Conservation (phyloP, 805 yeast species). For the Debaryomyces hansenii region DNA sequence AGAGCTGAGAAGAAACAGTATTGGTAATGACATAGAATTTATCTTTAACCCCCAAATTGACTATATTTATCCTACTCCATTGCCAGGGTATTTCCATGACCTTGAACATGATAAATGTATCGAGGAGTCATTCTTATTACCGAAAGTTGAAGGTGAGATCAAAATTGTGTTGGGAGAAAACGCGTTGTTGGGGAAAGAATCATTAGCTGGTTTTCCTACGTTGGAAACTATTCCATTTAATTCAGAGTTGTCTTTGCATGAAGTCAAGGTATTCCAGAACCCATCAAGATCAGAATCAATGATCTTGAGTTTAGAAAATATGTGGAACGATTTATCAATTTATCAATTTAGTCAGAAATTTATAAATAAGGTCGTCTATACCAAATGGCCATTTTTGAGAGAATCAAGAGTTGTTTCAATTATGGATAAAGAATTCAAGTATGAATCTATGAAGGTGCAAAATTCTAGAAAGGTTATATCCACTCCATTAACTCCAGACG, state of each 20-base stretch:
- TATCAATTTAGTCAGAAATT: slow-evolving; percentile 67
- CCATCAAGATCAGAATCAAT: slow-evolving; percentile 84
- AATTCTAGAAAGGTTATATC: slow-evolving; percentile 23
- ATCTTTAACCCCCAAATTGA: slow-evolving; percentile 75
- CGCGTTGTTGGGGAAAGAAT: slow-evolving; percentile 66
- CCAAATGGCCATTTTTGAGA: slow-evolving; percentile 87
- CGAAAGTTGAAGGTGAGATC: slow-evolving; percentile 44
- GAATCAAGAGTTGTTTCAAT: slow-evolving; percentile 74
- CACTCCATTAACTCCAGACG: slow-evolving; percentile 41
- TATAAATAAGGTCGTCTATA: slow-evolving; percentile 63
- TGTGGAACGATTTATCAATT: slow-evolving; percentile 53
- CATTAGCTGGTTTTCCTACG: slow-evolving; percentile 90
- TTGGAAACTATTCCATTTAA: slow-evolving; percentile 67
- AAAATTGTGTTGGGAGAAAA: slow-evolving; percentile 62
- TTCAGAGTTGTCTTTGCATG: slow-evolving; percentile 54
- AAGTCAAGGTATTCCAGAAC: slow-evolving; percentile 76
- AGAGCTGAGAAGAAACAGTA: slow-evolving; percentile 71
- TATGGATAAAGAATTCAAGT: slow-evolving; percentile 52
- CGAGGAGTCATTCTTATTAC: slow-evolving; percentile 57
- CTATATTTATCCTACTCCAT: slow-evolving; percentile 67
- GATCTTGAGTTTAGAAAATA: slow-evolving; percentile 60
- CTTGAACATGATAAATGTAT: slow-evolving; percentile 77
- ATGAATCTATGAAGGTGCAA: slow-evolving; percentile 38
- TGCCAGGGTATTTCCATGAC: slow-evolving; percentile 75
- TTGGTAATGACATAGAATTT: slow-evolving; percentile 70